Evolutionary conservation across 23 red algal genomes (phyloP), one percentile per base, ranked within the genome.

Genomic region (Gracilaria gracilis): DNA sequence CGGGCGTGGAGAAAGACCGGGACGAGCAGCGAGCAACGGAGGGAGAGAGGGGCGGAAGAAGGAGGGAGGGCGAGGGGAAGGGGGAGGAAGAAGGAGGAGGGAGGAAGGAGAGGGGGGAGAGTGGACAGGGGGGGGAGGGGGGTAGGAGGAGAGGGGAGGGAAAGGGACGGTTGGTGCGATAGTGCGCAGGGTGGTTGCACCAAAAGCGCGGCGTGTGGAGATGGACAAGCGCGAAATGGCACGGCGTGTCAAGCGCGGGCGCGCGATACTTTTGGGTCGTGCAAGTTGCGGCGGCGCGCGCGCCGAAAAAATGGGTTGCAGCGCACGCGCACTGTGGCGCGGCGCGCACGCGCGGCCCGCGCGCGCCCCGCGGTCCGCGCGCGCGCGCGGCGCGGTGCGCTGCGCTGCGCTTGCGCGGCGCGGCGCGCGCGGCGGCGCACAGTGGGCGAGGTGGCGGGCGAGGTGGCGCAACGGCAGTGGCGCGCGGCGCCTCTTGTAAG

Each of bases 231-330:
- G 81, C 59, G 81, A 50, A 69, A 66, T 50, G 81, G 57, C 38
- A 85, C 72, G 72, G 14, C 72, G 72, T 77, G 72, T 31, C 72
- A 77, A 77, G 72, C 72, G 14, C 42, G 17, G 72, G 14, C 40
- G 72, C 23, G 72, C 72, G 72, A 77, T 77, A 77, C 72, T 77
- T 77, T 77, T 65, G 59, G 40, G 11, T n/a, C 65, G 81, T 85
- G 36, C 79, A 64, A 69, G 1, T 65, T 85, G 72, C 72, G 72
- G 72, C 72, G 72, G 72, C 72, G 72, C 72, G 72, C 72, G 11
- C 42, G 42, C 5, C 42, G 42, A 46, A 46, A 46, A 46, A 46
- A 46, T 46, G n/a, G n/a, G 42, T 46, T 46, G 42, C 42, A 46
- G 9, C 51, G 44, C 44, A 39, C 75, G 40, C 34, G n/a, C n/a